A percentile compares a stretch with the other conserved stretches of the same genome.
phyloP scores from a whole-genome alignment of 169 alveolate species.

The Plasmodium malariae region DNA sequence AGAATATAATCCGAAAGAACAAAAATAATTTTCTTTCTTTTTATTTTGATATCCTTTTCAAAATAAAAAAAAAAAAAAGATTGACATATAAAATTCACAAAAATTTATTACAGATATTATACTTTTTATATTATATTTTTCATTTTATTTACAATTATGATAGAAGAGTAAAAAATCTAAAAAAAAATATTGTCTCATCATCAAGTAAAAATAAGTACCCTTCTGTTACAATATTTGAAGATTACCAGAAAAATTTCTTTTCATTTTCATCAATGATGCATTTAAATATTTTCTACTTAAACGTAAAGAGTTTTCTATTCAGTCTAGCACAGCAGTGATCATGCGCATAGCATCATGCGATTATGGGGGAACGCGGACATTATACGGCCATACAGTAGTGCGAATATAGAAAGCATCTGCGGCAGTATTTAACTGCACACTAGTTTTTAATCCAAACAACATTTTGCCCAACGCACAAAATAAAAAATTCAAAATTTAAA shows the following conservation, averaged over 20 bases:
- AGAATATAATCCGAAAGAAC: slow-evolving; percentile 28
- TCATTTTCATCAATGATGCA: slow-evolving; percentile 5
- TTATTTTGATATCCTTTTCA: slow-evolving; percentile 57
- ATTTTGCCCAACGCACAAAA: too few species aligned
- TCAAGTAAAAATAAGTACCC: background rate
- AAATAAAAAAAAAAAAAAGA: slow-evolving; percentile 53
- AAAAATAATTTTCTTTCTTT: slow-evolving; percentile 34
- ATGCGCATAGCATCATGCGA: too few species aligned
- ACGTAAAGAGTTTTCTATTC: background rate
- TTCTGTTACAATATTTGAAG: slow-evolving; percentile 1
- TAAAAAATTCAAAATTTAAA: too few species aligned
- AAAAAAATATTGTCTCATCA: background rate
- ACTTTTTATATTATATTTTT: slow-evolving; percentile 41
- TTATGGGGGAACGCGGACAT: too few species aligned
- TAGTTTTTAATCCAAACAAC: too few species aligned
- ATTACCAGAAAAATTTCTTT: slow-evolving; percentile 1
- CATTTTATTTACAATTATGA: slow-evolving; percentile 54
- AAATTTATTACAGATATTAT: background rate
- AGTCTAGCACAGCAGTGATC: too few species aligned
- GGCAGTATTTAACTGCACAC: too few species aligned
- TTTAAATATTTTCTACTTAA: background rate
- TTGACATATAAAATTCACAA: slow-evolving; percentile 23
- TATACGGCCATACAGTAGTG: too few species aligned
- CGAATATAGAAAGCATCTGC: too few species aligned
- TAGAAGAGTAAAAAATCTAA: background rate